Conservation (phyloP, 2,329 filamentous ascomycete genomes). For the Trichoderma pleuroti region DNA sequence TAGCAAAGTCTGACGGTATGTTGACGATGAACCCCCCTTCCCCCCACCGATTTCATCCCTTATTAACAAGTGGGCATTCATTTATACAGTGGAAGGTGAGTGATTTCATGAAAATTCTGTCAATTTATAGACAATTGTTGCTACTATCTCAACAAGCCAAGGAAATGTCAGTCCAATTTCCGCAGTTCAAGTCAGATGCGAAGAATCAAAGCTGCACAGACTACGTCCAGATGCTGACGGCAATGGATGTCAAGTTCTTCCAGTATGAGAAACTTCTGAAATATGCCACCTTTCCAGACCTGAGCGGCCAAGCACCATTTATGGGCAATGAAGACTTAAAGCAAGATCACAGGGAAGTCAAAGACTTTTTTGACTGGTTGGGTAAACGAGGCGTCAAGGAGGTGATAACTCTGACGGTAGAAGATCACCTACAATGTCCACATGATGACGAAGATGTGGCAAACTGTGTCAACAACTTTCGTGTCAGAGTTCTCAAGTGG, state of each 20-base stretch:
- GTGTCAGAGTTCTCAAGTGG: background rate
- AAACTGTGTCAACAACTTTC: background rate
- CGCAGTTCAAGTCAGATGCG: no score
- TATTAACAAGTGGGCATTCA: no score
- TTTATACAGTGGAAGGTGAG: no score
- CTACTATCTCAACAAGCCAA: no score
- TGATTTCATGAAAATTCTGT: no score
- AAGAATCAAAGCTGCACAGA: no score
- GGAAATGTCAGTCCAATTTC: no score
- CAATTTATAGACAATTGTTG: no score
- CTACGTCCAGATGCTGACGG: background rate
- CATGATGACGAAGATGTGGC: background rate
- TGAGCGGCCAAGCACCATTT: background rate
- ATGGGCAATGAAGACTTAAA: background rate
- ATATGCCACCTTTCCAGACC: background rate
- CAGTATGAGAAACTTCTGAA: background rate
- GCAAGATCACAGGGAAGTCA: background rate
- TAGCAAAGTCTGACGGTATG: background rate
- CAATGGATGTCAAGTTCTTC: no score
- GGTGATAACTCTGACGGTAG: background rate
- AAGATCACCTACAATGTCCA: background rate
- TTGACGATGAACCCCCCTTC: background rate
- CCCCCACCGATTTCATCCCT: no score
- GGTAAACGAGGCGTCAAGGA: accelerated
- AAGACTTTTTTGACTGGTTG: background rate